These are phyloP conservation scores for Phlebiopsis flavidoalba DNA, from an alignment of 768 basidiomycete genomes.

Conservation along the genomic window DNA sequence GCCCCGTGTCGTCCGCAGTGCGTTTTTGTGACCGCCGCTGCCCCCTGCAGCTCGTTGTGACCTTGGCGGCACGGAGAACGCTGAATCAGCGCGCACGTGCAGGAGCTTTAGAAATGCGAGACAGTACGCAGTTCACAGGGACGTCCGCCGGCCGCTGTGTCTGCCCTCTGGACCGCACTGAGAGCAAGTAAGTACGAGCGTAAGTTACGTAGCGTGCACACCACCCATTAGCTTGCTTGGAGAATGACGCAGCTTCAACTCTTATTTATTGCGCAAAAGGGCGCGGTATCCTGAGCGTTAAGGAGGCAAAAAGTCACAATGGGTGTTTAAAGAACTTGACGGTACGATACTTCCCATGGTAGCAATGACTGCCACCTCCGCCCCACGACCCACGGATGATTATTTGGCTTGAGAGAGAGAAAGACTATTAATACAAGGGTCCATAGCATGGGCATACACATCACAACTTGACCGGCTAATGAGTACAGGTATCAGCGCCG, in stretches of 20 bases:
- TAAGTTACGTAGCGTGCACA: not conserved
- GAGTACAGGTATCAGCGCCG: slow-evolving; percentile 10
- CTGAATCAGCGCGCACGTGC: slow-evolving; percentile 65
- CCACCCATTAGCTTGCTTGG: not conserved
- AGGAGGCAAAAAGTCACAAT: not conserved
- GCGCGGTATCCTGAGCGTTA: not conserved
- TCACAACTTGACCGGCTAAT: slow-evolving; percentile 10
- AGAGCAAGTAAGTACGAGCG: slow-evolving; percentile 6
- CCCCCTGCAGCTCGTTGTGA: slow-evolving; percentile 64
- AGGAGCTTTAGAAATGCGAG: slow-evolving; percentile 96
- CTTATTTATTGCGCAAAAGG: not conserved
- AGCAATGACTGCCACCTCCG: slow-evolving; percentile 2
- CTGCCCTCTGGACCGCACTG: slow-evolving; percentile 38
- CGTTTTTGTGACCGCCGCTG: not conserved
- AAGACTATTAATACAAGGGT: slow-evolving; percentile 10
- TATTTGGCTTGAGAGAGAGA: not conserved
- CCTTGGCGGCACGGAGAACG: slow-evolving; percentile 87
- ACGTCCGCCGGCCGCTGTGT: slow-evolving; percentile 86
- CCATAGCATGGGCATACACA: slow-evolving; percentile 8
- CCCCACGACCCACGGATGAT: not conserved
- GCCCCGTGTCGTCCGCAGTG: not conserved
- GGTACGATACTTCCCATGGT: slow-evolving; percentile 3
- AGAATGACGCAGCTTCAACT: not conserved
- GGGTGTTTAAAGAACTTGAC: not conserved
- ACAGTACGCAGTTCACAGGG: slow-evolving; percentile 80